A percentile compares a stretch with the other conserved stretches of the same genome.
These are phyloP conservation scores for Saccharomyces pastorianus DNA, from an alignment of 1,139 yeast genomes.

Conservation along the genomic window DNA sequence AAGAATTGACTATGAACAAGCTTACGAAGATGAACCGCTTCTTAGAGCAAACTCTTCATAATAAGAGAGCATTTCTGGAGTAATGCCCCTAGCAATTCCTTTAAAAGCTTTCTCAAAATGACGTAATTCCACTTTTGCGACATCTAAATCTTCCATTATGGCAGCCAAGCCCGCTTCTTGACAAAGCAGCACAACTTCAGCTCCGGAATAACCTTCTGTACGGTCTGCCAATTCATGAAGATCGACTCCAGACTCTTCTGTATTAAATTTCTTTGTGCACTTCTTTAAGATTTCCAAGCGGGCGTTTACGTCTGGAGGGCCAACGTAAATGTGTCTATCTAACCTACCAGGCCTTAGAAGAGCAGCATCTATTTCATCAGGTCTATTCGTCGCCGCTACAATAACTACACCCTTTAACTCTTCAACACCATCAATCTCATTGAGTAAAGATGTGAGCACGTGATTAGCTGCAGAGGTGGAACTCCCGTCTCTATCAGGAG, in stretches of 20 bases:
- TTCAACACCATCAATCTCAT: conserved; percentile 95
- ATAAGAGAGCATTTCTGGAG: conserved; percentile 72
- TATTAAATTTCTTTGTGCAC: conserved; percentile 49
- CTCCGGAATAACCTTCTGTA: conserved; percentile 93
- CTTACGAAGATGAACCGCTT: conserved; percentile 20
- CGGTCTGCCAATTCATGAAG: conserved; percentile 47
- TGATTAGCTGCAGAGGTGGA: conserved; percentile 71
- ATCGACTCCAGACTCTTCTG: conserved; percentile 38
- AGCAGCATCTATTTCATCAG: conserved; percentile 87
- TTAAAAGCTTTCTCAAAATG: conserved; percentile 69
- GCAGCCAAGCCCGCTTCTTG: conserved; percentile 95
- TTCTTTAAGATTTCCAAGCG: conserved; percentile 68
- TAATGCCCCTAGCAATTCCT: conserved; percentile 69
- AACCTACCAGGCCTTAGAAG: conserved; percentile 87
- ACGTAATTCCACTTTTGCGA: conserved; percentile 43
- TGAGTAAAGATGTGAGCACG: conserved; percentile 79
- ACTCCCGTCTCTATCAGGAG: conserved; percentile 63
- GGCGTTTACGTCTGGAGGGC: conserved; percentile 81
- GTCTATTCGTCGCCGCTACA: conserved; percentile 92
- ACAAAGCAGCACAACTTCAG: conserved; percentile 83
- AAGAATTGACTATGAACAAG: background rate
- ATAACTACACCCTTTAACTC: conserved; percentile 86
- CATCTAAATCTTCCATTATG: conserved; percentile 63
- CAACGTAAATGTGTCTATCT: conserved; percentile 84
- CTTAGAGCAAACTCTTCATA: conserved; percentile 54